Evolutionary conservation across 75 land plant genomes (phyloP).

Genomic region (Picea glauca): DNA sequence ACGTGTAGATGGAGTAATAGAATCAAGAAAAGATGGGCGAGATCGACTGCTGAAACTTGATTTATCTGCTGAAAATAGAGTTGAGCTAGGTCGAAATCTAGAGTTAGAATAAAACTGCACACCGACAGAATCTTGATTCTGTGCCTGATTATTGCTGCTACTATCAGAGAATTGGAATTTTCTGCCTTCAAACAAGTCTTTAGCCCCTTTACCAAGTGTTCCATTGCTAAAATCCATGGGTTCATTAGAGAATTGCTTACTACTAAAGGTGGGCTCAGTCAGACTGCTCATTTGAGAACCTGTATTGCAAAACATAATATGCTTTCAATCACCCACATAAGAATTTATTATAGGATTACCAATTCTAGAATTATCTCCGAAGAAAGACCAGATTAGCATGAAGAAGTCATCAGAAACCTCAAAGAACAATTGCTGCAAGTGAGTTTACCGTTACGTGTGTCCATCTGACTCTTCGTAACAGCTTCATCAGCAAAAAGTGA

Average conservation of each 20-base stretch:
- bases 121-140: background rate
- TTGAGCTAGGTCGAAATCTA: background rate
- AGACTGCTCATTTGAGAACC: background rate
- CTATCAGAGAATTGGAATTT: background rate
- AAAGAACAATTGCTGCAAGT: background rate
- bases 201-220: background rate
- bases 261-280: background rate
- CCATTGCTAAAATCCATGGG: slow-evolving; percentile 2
- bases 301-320: background rate
- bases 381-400: background rate
- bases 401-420: background rate
- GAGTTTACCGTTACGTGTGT: background rate
- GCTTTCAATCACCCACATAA: background rate
- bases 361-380: background rate
- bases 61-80: background rate
- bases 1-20: slow-evolving; percentile 30
- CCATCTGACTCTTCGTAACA: background rate
- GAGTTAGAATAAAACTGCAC: background rate
- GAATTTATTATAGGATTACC: background rate
- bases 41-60: slow-evolving; percentile 12
- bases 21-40: slow-evolving; percentile 62
- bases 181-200: background rate
- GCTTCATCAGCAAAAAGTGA: background rate
- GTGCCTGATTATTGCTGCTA: background rate
- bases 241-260: background rate